These are phyloP conservation scores for Cyberlindnera mrakii DNA, from an alignment of 805 yeast species.

Conservation along the genomic window DNA sequence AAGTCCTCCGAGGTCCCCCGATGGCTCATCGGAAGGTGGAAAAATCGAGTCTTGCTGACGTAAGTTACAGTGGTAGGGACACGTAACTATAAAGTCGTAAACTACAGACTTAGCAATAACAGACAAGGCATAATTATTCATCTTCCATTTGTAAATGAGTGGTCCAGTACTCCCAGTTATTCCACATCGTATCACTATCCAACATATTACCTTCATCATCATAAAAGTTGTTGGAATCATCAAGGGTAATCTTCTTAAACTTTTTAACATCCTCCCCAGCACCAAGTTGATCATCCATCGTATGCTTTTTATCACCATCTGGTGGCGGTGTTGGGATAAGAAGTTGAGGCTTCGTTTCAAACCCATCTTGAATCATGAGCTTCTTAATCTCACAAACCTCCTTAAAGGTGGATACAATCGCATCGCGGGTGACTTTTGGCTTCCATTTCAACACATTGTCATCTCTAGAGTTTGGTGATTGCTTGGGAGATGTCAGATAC, in stretches of 20 bases:
- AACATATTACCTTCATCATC: conserved; percentile 11
- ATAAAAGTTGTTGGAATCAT: conserved; percentile 8
- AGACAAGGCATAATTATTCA: background rate
- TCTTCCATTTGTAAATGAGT: background rate
- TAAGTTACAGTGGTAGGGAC: too few relatives aligned
- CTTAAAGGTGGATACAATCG: conserved; percentile 17
- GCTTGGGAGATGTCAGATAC: conserved; percentile 21
- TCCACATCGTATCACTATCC: conserved; percentile 15
- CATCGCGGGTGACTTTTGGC: conserved; percentile 18
- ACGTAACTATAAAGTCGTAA: too few relatives aligned
- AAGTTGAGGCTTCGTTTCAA: background rate
- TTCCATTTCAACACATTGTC: conserved; percentile 15
- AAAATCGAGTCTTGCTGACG: too few relatives aligned
- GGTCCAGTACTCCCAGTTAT: conserved; percentile 4
- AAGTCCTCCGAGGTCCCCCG: too few relatives aligned
- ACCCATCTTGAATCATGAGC: conserved; percentile 11
- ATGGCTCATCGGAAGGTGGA: too few relatives aligned
- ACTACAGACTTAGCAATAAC: too few relatives aligned
- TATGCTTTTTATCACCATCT: conserved; percentile 5
- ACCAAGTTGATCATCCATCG: background rate
- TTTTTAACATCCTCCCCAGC: background rate
- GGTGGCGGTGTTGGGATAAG: conserved; percentile 18
- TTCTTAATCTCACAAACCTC: conserved; percentile 17
- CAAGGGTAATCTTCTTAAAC: conserved; percentile 13
- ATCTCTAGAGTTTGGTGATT: conserved; percentile 17